phyloP scores from a whole-genome alignment of 2,329 filamentous ascomycete genomes.

The Pseudogymnoascus sp. region DNA sequence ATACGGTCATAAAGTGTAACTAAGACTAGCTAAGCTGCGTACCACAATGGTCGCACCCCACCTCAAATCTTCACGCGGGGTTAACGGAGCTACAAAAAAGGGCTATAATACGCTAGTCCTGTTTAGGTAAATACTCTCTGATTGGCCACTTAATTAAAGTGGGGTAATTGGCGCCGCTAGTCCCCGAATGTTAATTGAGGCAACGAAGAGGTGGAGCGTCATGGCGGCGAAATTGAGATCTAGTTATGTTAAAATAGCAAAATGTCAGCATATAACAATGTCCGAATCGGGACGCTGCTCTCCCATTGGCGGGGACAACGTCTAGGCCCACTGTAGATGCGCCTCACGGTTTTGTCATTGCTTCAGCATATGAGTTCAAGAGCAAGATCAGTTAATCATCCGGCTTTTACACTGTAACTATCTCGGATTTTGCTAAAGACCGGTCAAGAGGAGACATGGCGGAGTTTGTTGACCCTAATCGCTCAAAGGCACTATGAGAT shows the following conservation, averaged over 20 bases:
- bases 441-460: not conserved
- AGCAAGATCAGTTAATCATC: not conserved
- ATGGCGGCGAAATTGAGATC: not conserved
- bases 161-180: not conserved
- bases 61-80: not conserved
- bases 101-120: not conserved
- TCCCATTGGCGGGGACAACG: not conserved
- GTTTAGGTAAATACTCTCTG: slow-evolving; percentile 3
- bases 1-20: not conserved
- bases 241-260: not conserved
- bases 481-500: not conserved
- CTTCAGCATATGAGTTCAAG: not conserved
- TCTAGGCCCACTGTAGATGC: not conserved
- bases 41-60: not conserved
- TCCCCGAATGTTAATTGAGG: not conserved
- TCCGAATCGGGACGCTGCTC: not conserved
- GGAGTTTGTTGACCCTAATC: not conserved
- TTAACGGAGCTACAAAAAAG: not conserved
- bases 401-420: not conserved
- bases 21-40: not conserved
- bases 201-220: not conserved
- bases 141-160: not conserved
- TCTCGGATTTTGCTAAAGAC: slow-evolving; percentile 4
- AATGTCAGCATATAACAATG: not conserved
- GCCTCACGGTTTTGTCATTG: not conserved